These are phyloP conservation scores for Ormosia emarginata DNA, from an alignment of 306 rosid species.

Conservation along the genomic window DNA sequence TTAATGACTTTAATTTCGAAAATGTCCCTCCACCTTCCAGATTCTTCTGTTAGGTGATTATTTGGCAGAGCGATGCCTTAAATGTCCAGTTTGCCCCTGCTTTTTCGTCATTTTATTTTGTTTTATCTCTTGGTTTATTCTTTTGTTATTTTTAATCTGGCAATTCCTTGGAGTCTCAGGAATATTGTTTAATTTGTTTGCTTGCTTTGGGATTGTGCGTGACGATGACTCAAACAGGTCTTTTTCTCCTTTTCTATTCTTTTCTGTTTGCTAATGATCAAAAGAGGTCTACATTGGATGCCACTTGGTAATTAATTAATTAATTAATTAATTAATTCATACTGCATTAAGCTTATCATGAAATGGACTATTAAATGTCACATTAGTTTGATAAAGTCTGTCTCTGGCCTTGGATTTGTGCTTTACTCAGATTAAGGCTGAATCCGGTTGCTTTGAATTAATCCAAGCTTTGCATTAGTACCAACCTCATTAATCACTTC, in stretches of 20 bases:
- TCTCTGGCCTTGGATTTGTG: too few species aligned
- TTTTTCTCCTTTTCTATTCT: neutral
- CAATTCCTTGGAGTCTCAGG: neutral
- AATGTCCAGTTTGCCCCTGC: neutral
- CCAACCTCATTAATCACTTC: too few species aligned
- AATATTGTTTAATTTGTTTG: neutral
- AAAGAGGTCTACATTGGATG: neutral
- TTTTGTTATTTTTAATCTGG: neutral
- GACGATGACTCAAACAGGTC: neutral
- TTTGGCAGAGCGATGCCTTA: neutral
- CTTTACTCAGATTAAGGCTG: too few species aligned
- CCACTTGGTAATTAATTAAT: neutral
- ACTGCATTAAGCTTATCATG: conserved; percentile 4
- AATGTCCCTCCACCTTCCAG: conserved; percentile 16
- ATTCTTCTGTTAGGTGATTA: neutral
- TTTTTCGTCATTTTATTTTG: neutral
- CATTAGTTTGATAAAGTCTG: neutral
- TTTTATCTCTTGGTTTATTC: neutral
- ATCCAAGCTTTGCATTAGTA: too few species aligned
- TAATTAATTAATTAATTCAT: neutral
- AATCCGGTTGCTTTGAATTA: too few species aligned
- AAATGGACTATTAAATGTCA: neutral
- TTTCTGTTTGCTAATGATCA: neutral
- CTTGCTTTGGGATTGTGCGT: neutral
- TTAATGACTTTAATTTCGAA: conserved; percentile 3